phyloP scores from a whole-genome alignment of 495 filamentous ascomycete genomes.

The Lasiosphaeria miniovina region DNA sequence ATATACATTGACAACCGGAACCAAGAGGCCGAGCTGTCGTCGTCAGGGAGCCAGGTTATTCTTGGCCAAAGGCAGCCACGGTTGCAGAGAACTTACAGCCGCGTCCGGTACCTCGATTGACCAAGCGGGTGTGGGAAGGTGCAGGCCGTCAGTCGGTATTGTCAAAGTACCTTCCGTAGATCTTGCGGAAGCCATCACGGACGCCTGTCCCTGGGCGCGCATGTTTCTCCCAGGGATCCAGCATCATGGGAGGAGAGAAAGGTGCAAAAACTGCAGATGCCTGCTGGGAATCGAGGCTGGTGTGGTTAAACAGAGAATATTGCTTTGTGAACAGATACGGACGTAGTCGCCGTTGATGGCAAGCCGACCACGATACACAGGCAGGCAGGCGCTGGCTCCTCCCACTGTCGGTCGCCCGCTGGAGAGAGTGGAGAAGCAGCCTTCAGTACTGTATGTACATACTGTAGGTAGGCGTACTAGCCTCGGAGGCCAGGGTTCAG shows the following conservation, averaged over 20 bases:
- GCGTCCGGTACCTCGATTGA: slow-evolving; percentile 11
- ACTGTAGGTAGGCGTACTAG: background rate
- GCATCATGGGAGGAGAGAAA: slow-evolving; percentile 15
- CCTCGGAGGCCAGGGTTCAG: slow-evolving; percentile 10
- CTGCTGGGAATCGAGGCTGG: slow-evolving; percentile 12
- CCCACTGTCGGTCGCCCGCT: too few species aligned
- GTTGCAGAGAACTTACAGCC: slow-evolving; percentile 17
- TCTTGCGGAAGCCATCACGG: too few species aligned
- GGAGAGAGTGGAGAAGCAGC: too few species aligned
- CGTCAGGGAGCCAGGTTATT: background rate
- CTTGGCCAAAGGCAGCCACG: slow-evolving; percentile 14
- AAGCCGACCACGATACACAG: slow-evolving; percentile 16
- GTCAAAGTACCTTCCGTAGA: too few species aligned
- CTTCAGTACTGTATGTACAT: too few species aligned
- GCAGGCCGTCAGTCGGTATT: too few species aligned
- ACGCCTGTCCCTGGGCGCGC: background rate
- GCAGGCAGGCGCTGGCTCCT: background rate
- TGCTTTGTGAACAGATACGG: slow-evolving; percentile 28
- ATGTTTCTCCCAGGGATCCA: slow-evolving; percentile 22
- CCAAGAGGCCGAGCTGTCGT: background rate
- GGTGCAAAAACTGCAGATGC: background rate
- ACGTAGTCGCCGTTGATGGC: slow-evolving; percentile 27
- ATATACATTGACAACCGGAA: too few species aligned
- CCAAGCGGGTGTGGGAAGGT: background rate
- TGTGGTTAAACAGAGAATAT: slow-evolving; percentile 34